Base-by-base conservation (phyloP, 2,329 filamentous ascomycete species). In the Diplodia intermedia region DNA sequence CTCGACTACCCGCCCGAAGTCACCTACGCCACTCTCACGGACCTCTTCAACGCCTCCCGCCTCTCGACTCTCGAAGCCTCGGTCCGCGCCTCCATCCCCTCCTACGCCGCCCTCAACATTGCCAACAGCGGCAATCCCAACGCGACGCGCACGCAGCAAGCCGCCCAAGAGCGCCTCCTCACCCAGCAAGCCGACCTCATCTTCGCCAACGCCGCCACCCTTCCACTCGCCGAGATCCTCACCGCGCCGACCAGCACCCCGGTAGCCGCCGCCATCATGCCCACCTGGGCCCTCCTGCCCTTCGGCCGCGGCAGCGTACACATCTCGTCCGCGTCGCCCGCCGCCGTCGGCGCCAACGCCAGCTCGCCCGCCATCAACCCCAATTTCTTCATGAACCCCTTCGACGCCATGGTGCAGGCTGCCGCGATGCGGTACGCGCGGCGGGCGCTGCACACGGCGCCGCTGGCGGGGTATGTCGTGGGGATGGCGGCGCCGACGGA, bases 141-240 rank as follows among this genome's bases (percentile, higher is more conserved):
- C 56, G 69, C 71, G 36, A 38, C 1, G 75, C 72, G 18, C 3
- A 72, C 73, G 11, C 70, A 74, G 4, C 40, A 2, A 11, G 15
- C 75, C 15, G 75, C 78, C 15, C 69, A 85, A 36, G 77, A 83
- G 68, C 72, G 73, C 15, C 73, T 85, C 1, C 76, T 86, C 23
- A 73, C 74, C 8, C 74, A 82, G 3, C 83, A 86, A 73, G 78
- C 85, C 69, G 79, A 83, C 61, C 75, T 86, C 11, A 78, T 86
- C 18, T 86, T 86, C 55, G 73, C 77, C 20, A 74, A 79, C 67
- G 71, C 72, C 14, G 77, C 83, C 0, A 82, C 85, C 0, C 36
- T 62, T 2, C 56, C 66, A 7, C 73, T 85, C 2, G 81, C 78
- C 0, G 85, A 87, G 71, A 76, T 84, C 1, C 73, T 86, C 60